These are phyloP conservation scores for Mycena albidolilacea DNA, from an alignment of 768 basidiomycete species.

Conservation along the genomic window DNA sequence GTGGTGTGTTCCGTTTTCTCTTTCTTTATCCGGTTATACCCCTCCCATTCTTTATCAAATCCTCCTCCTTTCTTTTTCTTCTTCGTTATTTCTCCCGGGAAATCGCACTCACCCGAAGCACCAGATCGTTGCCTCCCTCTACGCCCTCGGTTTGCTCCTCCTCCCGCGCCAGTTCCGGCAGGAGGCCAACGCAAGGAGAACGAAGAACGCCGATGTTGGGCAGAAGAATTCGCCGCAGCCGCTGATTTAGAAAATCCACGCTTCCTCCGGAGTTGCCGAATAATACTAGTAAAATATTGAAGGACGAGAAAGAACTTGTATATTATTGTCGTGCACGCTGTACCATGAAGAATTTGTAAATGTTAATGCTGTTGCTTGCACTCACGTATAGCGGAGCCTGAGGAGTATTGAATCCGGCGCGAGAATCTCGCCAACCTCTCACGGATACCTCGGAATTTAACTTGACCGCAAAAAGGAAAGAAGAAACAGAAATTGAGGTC, in stretches of 20 bases:
- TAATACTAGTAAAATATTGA: background rate
- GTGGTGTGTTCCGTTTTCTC: conserved; percentile 5
- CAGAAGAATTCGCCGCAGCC: background rate
- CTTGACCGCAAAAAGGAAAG: background rate
- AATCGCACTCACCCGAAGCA: background rate
- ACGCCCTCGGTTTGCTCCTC: conserved; percentile 46
- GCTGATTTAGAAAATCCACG: background rate
- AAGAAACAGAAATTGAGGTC: background rate
- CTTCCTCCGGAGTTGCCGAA: background rate
- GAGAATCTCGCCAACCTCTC: background rate
- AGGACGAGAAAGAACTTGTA: background rate
- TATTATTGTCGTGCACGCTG: background rate
- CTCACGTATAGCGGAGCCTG: background rate
- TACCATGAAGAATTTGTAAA: conserved; percentile 4
- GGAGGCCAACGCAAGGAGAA: conserved; percentile 37
- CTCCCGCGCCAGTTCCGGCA: conserved; percentile 50
- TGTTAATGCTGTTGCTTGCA: background rate
- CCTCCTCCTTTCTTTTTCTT: background rate
- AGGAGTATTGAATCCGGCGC: background rate
- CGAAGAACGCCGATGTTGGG: conserved; percentile 17
- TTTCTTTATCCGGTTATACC: background rate
- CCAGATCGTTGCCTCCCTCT: conserved; percentile 47
- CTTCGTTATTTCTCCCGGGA: background rate
- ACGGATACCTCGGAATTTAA: background rate
- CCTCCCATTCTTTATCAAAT: background rate